Base-by-base conservation (phyloP, 2,329 filamentous ascomycete genomes). In the Apiospora saccharicola region DNA sequence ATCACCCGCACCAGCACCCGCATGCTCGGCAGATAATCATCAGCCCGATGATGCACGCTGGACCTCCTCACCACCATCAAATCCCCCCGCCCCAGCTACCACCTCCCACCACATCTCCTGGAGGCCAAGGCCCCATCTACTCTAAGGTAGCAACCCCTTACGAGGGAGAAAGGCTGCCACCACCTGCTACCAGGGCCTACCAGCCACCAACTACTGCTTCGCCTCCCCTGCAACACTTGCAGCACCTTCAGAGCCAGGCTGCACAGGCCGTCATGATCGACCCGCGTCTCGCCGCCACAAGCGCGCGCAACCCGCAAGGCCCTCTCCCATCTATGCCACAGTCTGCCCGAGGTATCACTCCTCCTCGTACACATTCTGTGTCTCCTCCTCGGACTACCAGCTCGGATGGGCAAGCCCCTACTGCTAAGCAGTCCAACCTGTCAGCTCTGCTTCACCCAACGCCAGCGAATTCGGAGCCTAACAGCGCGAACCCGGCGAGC, bases 401-500 rank as follows among this genome's bases (percentile, higher is more conserved):
- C 71, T 79, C 82, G 4, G 82, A 85, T 12, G 64, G 46, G 12
- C 73, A 78, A 8, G 75, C 76, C 30, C 69, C 47, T 46, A 70
- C 76, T 22, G 70, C 75, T 12, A 82, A 84, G 78, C 87, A 83
- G 80, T 83, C 86, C 4, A 87, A 84, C 76, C 76, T 89, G 7
- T 86, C 86, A 10, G 84, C 84, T 0, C 79, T 85, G 22, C 81
- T 89, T 12, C 87, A 90, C 77, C 85, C 88, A 2, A 85, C 85
- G 1, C 81, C 85, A 1, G 77, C 85, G 19, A 83, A 79, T 73
- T 86, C 85, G 68, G 86, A 86, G 78, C 83, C 84, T 46, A 83
- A 79, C 73, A 86, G 83, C 75, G 84, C 83, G 13, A 86, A 85
- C 72, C 80, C 83, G 41, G 83, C 75, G 64, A 83, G 78, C 77